Evolutionary conservation across 1,139 yeast species (phyloP), one percentile per base, ranked within the genome.

Genomic region (Candida labiduridarum): DNA sequence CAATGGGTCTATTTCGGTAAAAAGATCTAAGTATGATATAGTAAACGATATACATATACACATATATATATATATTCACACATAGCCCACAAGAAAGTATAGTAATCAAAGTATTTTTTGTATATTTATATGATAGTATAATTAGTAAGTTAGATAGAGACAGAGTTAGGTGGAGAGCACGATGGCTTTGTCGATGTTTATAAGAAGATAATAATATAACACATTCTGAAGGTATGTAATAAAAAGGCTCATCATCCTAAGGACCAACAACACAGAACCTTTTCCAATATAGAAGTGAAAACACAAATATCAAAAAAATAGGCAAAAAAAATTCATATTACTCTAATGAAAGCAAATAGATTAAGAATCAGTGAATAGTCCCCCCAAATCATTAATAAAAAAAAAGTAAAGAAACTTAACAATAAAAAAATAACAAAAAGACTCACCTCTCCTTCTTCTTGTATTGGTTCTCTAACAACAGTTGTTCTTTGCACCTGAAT

Each of bases 1-100:
- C 89, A 84, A 65, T 84, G 89, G 89, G 83, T 80, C 43, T 84
- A 84, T 69, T 84, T 83, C 62, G 87, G 87, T 16, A 82, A 81
- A 68, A 79, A 79, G 65, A 65, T 79, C 50, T 82, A 69, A 64
- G 22, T 11, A 25, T 25, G 25, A 7, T 33, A 16, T 40, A 36
- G 27, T 25, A 18, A 34, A 16, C 19, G 1, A 15, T 4, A 2
- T 10, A n/a, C 38, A 34, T 16, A 15, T 34, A 33, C 36, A 11
- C 36, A 29, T 33, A 4, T 34, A 14, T 33, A 4, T 34, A 14
- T 34, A 34, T 34, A 31, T 14, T 31, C 35, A 31, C 29, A 25
- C 10, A 25, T 25, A 25, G 29, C 2, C 2, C 29, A 25, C 29
- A 25, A 25, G 29, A 25, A 22, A 22, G 25, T 22, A 25, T 25